Base-by-base conservation (phyloP, 202 grass and related monocot genomes). In the Digitaria exilis region DNA sequence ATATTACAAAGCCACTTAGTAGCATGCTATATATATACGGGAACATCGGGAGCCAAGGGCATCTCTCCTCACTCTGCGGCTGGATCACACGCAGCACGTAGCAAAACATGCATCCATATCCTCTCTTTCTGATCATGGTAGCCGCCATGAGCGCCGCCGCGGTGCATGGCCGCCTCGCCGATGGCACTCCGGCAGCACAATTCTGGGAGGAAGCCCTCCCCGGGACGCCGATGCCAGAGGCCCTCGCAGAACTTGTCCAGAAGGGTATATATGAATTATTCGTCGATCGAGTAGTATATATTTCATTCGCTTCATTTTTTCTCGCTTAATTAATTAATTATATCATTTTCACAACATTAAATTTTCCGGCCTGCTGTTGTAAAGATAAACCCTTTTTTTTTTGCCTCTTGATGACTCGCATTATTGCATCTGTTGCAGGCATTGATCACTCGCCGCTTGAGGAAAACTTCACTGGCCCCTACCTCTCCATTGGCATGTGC, bases 161-260 rank as follows among this genome's bases (percentile, higher is more conserved):
- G 35, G 73, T 6, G 35, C 54, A 44, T 16, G 54, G 54, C 65
- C n/a, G n/a, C 62, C 28, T 52, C 2, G 50, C 18, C 62, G 19
- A n/a, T 54, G 51, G 51, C 19, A n/a, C 51, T 54, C 51, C 62
- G 49, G 60, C 31, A 15, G 77, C 77, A 4, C 62, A 4, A 31
- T 79, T 79, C 46, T 79, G 77, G 77, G 62, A 67, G 62, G 9
- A 66, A 21, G 61, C 30, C 7, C 45, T 79, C 13, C 14, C 77
- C 1, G 62, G 61, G 44, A 26, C 77, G n/a, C 45, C 29, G 7
- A 67, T 67, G 77, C 61, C 77, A 1, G 62, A 52, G 3, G 29
- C 34, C 13, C 6, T 79, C 0, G 77, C 62, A 1, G 77, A 80
- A 11, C 45, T 80, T 41, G 76, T 79, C 22, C 76, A 66, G 30